Evolutionary conservation across 257 asterid species (phyloP).

Genomic region (Striga asiatica): DNA sequence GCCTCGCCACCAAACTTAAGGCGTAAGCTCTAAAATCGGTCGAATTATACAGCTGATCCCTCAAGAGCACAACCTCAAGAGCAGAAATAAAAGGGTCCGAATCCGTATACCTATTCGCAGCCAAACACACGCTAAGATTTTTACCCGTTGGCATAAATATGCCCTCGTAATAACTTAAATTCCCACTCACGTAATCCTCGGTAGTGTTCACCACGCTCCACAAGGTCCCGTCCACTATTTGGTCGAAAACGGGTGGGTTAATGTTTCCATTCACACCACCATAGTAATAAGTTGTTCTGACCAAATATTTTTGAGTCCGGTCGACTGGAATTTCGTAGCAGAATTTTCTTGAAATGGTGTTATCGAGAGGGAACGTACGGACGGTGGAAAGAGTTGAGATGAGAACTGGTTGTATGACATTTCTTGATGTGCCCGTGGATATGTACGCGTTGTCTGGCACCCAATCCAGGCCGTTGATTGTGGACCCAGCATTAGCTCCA

Average conservation of each 20-base stretch:
- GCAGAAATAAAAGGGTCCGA: conserved; percentile 96
- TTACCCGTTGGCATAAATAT: conserved; percentile 63
- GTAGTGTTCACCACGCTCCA: conserved; percentile 88
- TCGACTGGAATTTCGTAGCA: conserved; percentile 66
- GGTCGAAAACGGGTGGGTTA: conserved; percentile 81
- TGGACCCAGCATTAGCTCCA: conserved; percentile 39
- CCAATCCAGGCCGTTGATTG: conserved; percentile 47
- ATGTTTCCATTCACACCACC: conserved; percentile 66
- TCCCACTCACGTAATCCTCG: conserved; percentile 35
- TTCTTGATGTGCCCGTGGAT: conserved; percentile 42
- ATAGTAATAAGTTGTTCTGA: conserved; percentile 69
- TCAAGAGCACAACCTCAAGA: conserved; percentile 62
- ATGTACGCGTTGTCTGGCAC: conserved; percentile 43
- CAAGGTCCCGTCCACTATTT: conserved; percentile 86
- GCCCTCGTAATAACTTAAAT: conserved; percentile 52
- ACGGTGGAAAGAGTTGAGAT: conserved; percentile 43
- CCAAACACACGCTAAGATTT: conserved; percentile 77
- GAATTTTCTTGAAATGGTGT: conserved; percentile 60
- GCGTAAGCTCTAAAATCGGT: conserved; percentile 53
- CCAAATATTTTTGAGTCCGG: conserved; percentile 45
- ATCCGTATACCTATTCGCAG: conserved; percentile 63
- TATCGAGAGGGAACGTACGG: conserved; percentile 52
- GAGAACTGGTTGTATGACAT: conserved; percentile 19
- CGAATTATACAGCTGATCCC: conserved; percentile 70
- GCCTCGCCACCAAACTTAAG: conserved; percentile 63